Conservation (phyloP, 1,284 basidiomycete genomes). For the Leccinum angustisporum region DNA sequence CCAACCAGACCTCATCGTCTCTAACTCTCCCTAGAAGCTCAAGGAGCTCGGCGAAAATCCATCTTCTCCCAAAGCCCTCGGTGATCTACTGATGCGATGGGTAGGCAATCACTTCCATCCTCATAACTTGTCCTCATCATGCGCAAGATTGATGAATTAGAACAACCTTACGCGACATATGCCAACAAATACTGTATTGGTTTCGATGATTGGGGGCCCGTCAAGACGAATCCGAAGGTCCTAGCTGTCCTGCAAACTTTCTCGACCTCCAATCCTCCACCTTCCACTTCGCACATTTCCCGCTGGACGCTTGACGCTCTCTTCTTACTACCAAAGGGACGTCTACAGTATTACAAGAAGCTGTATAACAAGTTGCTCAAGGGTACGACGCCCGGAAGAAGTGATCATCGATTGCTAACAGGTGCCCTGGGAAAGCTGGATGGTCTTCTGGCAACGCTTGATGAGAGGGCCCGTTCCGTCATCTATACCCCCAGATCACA, state of each 20-base stretch:
- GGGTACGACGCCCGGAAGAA: slow-evolving; percentile 85
- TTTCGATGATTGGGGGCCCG: slow-evolving; percentile 83
- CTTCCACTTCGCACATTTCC: slow-evolving; percentile 44
- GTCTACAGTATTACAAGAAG: slow-evolving; percentile 92
- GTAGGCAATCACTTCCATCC: slow-evolving; percentile 43
- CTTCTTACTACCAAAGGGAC: slow-evolving; percentile 82
- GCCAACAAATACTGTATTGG: slow-evolving; percentile 70
- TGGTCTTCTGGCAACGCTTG: slow-evolving; percentile 65
- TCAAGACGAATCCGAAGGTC: slow-evolving; percentile 75
- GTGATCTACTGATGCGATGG: slow-evolving; percentile 97
- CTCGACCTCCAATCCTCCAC: slow-evolving; percentile 62
- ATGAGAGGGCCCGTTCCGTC: slow-evolving; percentile 50
- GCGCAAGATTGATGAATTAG: slow-evolving; percentile 85
- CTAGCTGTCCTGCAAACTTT: slow-evolving; percentile 69
- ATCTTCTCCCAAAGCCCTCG: slow-evolving; percentile 91
- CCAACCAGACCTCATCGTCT: background rate
- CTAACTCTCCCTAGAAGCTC: slow-evolving; percentile 63
- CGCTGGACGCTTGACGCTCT: slow-evolving; percentile 86
- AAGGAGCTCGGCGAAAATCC: slow-evolving; percentile 94
- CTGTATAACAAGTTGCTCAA: slow-evolving; percentile 87
- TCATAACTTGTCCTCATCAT: slow-evolving; percentile 15
- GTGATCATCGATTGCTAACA: slow-evolving; percentile 82
- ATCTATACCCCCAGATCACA: slow-evolving; percentile 37
- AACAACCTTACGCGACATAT: slow-evolving; percentile 85
- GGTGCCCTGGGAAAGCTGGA: slow-evolving; percentile 85